These are phyloP conservation scores for Purshia tridentata DNA, from an alignment of 306 rosid species.

Conservation along the genomic window DNA sequence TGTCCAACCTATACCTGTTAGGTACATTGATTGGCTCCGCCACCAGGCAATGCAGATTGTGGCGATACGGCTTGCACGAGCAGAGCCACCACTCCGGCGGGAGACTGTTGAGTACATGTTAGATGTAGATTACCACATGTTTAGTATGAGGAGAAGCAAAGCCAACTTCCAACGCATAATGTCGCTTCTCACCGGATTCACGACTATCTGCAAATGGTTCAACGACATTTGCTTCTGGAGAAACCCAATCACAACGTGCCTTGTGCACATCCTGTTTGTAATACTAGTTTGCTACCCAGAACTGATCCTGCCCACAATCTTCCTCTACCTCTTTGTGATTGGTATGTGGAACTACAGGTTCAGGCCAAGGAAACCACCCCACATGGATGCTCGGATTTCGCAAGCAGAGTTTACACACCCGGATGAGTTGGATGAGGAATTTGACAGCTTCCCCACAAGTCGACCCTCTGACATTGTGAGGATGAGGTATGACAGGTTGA, in stretches of 20 bases:
- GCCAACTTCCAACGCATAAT: slow-evolving; percentile 82
- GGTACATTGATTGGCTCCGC: slow-evolving; percentile 73
- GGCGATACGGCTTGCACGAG: slow-evolving; percentile 54
- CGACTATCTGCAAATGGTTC: slow-evolving; percentile 63
- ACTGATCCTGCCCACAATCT: slow-evolving; percentile 74
- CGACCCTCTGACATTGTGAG: slow-evolving; percentile 64
- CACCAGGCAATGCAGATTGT: slow-evolving; percentile 90
- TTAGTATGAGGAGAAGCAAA: slow-evolving; percentile 87
- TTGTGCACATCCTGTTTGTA: slow-evolving; percentile 75
- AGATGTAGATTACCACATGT: slow-evolving; percentile 83
- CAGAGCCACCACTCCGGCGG: slow-evolving; percentile 88
- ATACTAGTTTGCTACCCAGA: slow-evolving; percentile 88
- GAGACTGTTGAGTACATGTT: slow-evolving; percentile 92
- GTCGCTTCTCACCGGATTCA: slow-evolving; percentile 59
- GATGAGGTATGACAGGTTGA: slow-evolving; percentile 83
- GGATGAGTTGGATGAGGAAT: slow-evolving; percentile 91
- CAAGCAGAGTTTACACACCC: slow-evolving; percentile 68
- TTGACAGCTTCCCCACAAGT: slow-evolving; percentile 70
- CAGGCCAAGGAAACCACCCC: slow-evolving; percentile 82
- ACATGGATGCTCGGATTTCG: slow-evolving; percentile 92
- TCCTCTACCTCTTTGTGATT: slow-evolving; percentile 77
- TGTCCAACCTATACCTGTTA: slow-evolving; percentile 67
- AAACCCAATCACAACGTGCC: slow-evolving; percentile 78
- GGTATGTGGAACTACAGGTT: slow-evolving; percentile 86
- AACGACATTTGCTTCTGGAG: slow-evolving; percentile 81